phyloP scores from a whole-genome alignment of 2,329 filamentous ascomycete species.

The Alternaria triticina region DNA sequence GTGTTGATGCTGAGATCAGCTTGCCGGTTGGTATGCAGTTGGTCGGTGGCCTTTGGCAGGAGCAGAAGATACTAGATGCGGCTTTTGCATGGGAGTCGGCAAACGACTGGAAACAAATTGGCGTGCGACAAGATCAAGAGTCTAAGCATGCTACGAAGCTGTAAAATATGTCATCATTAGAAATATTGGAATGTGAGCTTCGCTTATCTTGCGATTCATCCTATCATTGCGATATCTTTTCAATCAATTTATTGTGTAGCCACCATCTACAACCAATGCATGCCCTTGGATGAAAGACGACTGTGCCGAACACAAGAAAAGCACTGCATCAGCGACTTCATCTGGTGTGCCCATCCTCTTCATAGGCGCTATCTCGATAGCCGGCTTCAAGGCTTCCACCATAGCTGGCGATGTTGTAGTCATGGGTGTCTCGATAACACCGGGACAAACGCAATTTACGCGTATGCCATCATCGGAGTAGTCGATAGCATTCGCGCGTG shows the following conservation, averaged over 20 bases:
- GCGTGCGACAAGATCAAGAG: not conserved
- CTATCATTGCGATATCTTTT: not conserved
- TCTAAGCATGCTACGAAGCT: slow-evolving; percentile 20
- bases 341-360: slow-evolving; percentile 56
- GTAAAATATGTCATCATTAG: not conserved
- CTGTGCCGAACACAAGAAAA: slow-evolving; percentile 60
- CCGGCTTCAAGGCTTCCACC: slow-evolving; percentile 43
- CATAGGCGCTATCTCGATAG: slow-evolving; percentile 56
- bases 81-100: slow-evolving; percentile 37
- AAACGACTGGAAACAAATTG: slow-evolving; percentile 32
- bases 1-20: slow-evolving; percentile 24
- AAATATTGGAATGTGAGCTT: not conserved
- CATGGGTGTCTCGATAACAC: slow-evolving; percentile 54
- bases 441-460: slow-evolving; percentile 66
- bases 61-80: slow-evolving; percentile 40
- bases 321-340: slow-evolving; percentile 62
- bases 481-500: slow-evolving; percentile 62
- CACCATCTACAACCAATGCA: slow-evolving; percentile 57
- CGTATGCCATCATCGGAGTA: slow-evolving; percentile 59
- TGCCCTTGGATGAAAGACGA: slow-evolving; percentile 62
- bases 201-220: not conserved
- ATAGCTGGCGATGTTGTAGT: slow-evolving; percentile 34
- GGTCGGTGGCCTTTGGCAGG: slow-evolving; percentile 47
- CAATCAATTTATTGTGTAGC: slow-evolving; percentile 38
- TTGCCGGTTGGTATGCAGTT: slow-evolving; percentile 51